Evolutionary conservation across 2,329 filamentous ascomycete genomes (phyloP).

Genomic region (Beauveria brongniartii): DNA sequence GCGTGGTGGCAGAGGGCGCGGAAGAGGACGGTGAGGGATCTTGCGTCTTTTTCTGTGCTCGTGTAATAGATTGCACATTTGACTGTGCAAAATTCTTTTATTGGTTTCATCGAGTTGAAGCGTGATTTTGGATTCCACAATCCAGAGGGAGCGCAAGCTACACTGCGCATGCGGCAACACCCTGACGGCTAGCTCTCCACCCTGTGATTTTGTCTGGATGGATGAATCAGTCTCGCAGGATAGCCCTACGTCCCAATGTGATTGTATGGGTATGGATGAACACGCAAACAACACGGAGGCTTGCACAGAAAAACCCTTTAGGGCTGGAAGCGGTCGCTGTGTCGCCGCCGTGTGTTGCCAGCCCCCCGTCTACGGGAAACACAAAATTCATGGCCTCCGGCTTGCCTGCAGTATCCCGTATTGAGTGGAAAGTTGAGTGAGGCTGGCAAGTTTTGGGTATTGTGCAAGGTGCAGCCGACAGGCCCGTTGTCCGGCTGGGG

Average conservation of each 20-base stretch:
- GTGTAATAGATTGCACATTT: background rate
- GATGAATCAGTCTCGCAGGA: background rate
- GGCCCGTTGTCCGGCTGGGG: no score
- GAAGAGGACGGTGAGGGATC: constrained; percentile 14
- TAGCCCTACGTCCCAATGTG: no score
- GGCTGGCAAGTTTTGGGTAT: no score
- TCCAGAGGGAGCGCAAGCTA: background rate
- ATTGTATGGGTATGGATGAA: background rate
- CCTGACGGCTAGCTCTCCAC: background rate
- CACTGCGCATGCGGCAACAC: background rate
- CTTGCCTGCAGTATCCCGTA: no score
- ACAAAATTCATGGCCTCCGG: no score
- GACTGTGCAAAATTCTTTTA: background rate
- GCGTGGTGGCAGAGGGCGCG: constrained; percentile 18
- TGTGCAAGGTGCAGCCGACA: no score
- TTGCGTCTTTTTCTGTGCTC: background rate
- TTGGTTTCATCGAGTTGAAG: background rate
- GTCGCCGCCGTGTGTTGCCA: no score
- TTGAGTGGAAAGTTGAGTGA: no score
- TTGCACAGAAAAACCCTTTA: background rate
- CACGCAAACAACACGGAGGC: background rate
- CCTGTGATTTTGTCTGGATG: background rate
- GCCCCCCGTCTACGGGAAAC: no score
- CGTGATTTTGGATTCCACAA: background rate
- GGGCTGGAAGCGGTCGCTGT: no score